phyloP scores from a whole-genome alignment of 1,284 basidiomycete genomes.

The Ganoderma boninense region DNA sequence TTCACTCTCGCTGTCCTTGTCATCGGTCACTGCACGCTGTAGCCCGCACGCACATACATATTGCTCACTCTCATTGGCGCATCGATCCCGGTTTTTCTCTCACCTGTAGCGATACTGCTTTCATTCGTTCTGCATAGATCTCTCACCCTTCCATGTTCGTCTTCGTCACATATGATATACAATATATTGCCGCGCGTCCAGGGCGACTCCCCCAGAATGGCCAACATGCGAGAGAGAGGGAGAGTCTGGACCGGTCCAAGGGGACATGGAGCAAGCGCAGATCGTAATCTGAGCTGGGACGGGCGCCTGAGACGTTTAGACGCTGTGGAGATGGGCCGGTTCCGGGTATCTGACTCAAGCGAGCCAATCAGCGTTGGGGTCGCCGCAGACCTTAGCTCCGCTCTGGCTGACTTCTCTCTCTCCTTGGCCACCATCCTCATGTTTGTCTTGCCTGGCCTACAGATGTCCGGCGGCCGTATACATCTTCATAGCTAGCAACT shows the following conservation, averaged over 20 bases:
- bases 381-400: conserved; percentile 12
- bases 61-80: conserved; percentile 16
- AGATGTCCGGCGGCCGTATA: conserved; percentile 28
- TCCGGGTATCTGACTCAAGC: conserved; percentile 21
- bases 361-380: conserved; percentile 21
- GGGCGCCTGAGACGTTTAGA: conserved; percentile 5
- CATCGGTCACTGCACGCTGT: conserved; percentile 10
- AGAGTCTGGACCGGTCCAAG: not conserved
- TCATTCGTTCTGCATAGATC: conserved; percentile 17
- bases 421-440: conserved; percentile 28
- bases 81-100: conserved; percentile 5
- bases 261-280: conserved; percentile 20
- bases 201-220: not conserved
- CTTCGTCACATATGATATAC: not conserved
- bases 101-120: conserved; percentile 22
- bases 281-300: conserved; percentile 31
- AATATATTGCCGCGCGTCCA: not conserved
- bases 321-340: conserved; percentile 14
- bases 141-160: not conserved
- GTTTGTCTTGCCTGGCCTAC: conserved; percentile 24
- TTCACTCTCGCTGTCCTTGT: conserved; percentile 15
- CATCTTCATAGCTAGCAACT: conserved; percentile 21
- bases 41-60: conserved; percentile 17
- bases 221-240: not conserved
- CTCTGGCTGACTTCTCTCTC: conserved; percentile 13